phyloP scores from a whole-genome alignment of 2,329 filamentous ascomycete species.

The Phialemoniopsis sp. region DNA sequence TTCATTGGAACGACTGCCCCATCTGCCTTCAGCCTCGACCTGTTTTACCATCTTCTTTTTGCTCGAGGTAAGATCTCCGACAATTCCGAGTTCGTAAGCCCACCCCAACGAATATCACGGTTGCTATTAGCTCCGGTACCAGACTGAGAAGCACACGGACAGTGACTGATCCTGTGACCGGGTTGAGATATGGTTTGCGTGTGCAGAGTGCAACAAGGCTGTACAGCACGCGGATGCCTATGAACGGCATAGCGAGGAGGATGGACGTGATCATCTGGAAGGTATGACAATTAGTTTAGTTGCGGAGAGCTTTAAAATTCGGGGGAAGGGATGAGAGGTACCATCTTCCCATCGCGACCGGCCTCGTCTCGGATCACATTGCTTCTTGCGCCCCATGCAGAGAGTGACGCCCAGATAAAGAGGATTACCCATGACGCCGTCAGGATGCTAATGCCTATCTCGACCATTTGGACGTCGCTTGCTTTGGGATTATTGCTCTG shows the following conservation, averaged over 20 bases:
- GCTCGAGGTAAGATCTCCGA: too few species aligned
- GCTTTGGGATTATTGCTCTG: background rate
- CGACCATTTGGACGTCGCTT: background rate
- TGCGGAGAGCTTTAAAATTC: too few species aligned
- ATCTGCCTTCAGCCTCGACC: too few species aligned
- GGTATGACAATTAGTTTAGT: too few species aligned
- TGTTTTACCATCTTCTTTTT: too few species aligned
- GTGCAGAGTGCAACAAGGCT: constrained; percentile 17
- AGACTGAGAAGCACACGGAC: constrained; percentile 14
- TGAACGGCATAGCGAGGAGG: constrained; percentile 11
- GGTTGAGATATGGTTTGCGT: constrained; percentile 11
- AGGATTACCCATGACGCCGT: too few species aligned
- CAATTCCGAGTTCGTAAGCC: constrained; percentile 10
- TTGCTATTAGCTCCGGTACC: constrained; percentile 17
- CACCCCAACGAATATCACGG: constrained; percentile 9
- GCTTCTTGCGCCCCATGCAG: too few species aligned
- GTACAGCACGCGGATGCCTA: constrained; percentile 16
- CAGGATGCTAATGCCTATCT: background rate
- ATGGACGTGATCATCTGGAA: constrained; percentile 1
- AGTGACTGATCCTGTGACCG: constrained; percentile 12
- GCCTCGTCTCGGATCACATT: too few species aligned
- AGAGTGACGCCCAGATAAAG: too few species aligned
- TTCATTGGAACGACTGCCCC: too few species aligned
- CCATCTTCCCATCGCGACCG: too few species aligned
- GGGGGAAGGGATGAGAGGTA: too few species aligned